Percentiles rank a stretch among this genome's conserved stretches.
These are phyloP conservation scores for Leccinum angustisporum DNA, from an alignment of 1,284 basidiomycete species.

Conservation along the genomic window DNA sequence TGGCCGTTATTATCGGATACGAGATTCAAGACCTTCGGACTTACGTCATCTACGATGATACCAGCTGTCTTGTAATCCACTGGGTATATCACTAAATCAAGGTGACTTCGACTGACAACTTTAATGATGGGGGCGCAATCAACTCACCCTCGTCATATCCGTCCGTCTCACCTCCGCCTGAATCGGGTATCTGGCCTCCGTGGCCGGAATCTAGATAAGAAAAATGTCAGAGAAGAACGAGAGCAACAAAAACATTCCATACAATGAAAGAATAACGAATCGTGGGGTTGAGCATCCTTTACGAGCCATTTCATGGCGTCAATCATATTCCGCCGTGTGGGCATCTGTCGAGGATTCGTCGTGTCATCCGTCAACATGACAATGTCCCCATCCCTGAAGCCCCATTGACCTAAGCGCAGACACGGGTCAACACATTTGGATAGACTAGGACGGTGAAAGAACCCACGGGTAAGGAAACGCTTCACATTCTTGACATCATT, in stretches of 20 bases:
- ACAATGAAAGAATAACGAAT: slow-evolving; percentile 90
- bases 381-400: slow-evolving; percentile 72
- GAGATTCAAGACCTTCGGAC: slow-evolving; percentile 23
- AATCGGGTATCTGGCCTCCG: slow-evolving; percentile 76
- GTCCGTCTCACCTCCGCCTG: slow-evolving; percentile 65
- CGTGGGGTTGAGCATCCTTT: slow-evolving; percentile 66
- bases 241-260: slow-evolving; percentile 21
- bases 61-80: slow-evolving; percentile 71
- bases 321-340: slow-evolving; percentile 80
- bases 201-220: slow-evolving; percentile 68
- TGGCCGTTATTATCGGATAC: slow-evolving; percentile 1
- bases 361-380: slow-evolving; percentile 79
- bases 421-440: not conserved
- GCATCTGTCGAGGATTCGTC: slow-evolving; percentile 55
- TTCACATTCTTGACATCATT: slow-evolving; percentile 79
- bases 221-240: not conserved
- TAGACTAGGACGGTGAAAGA: not conserved
- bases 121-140: not conserved
- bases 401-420: slow-evolving; percentile 49
- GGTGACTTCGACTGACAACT: not conserved
- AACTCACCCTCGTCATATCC: slow-evolving; percentile 68
- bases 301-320: slow-evolving; percentile 89
- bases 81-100: slow-evolving; percentile 61
- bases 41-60: slow-evolving; percentile 76
- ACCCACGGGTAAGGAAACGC: slow-evolving; percentile 68